These are phyloP conservation scores for Yueomyces sp. DNA, from an alignment of 1,139 yeast species.

Conservation along the genomic window DNA sequence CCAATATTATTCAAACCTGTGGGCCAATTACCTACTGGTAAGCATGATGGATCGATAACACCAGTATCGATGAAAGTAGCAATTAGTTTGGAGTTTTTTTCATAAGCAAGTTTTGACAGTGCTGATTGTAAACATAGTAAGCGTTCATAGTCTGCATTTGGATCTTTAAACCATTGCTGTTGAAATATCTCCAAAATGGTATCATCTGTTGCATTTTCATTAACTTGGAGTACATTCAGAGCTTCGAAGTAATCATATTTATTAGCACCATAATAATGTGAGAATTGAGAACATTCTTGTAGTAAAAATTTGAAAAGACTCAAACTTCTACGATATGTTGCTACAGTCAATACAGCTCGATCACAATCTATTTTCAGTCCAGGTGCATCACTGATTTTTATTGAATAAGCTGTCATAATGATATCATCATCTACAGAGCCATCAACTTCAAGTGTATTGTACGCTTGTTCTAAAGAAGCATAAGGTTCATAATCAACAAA, in stretches of 20 bases:
- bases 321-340: conserved; percentile 38
- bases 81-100: conserved; percentile 40
- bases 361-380: conserved; percentile 24
- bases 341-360: conserved; percentile 48
- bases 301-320: conserved; percentile 23
- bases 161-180: conserved; percentile 27
- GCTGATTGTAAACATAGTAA: conserved; percentile 39
- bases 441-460: conserved; percentile 46
- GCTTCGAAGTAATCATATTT: conserved; percentile 27
- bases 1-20: conserved; percentile 91
- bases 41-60: conserved; percentile 41
- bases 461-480: conserved; percentile 43
- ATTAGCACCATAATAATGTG: conserved; percentile 18
- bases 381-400: conserved; percentile 42
- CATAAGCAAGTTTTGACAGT: conserved; percentile 35
- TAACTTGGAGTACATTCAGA: conserved; percentile 32
- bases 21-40: conserved; percentile 65
- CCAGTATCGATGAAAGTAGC: conserved; percentile 45
- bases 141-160: conserved; percentile 24
- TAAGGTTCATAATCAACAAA: conserved; percentile 43
- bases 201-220: conserved; percentile 38
- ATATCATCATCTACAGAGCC: conserved; percentile 66
- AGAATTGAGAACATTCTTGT: conserved; percentile 22
- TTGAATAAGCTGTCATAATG: conserved; percentile 55
- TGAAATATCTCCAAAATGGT: conserved; percentile 47